Percentiles rank a stretch among this genome's conserved stretches.
Evolutionary conservation across 257 asterid species (phyloP).

Genomic region (Solanum piurae): DNA sequence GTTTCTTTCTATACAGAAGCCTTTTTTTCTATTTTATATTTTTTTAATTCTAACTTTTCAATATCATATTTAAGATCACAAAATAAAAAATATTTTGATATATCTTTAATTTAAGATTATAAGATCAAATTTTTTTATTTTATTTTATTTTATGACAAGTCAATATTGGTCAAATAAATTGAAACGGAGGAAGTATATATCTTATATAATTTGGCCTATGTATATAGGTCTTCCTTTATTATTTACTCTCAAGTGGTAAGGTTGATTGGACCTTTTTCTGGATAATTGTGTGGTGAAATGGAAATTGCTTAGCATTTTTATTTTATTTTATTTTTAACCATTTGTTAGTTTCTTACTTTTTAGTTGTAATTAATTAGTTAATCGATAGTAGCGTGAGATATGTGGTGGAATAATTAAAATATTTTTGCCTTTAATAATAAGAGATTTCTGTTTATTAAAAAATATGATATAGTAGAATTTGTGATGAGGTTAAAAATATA

Average conservation of each 20-base stretch:
- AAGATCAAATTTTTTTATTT: too few species aligned
- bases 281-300: neutral
- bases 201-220: too few species aligned
- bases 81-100: too few species aligned
- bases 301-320: neutral
- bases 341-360: neutral
- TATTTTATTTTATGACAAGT: too few species aligned
- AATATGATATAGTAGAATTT: too few species aligned
- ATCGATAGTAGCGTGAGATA: neutral
- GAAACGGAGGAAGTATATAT: too few species aligned
- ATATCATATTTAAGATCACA: too few species aligned
- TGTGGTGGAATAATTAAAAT: neutral
- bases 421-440: too few species aligned
- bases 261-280: neutral
- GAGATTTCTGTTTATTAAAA: neutral
- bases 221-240: neutral
- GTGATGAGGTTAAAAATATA: neutral
- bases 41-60: too few species aligned
- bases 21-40: too few species aligned
- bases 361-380: neutral
- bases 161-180: neutral
- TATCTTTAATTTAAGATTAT: too few species aligned
- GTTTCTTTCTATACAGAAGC: too few species aligned
- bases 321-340: neutral
- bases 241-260: neutral